Evolutionary conservation across 2,329 filamentous ascomycete genomes (phyloP), one percentile per base, ranked within the genome.

Genomic region (Lachnellula willkommii): DNA sequence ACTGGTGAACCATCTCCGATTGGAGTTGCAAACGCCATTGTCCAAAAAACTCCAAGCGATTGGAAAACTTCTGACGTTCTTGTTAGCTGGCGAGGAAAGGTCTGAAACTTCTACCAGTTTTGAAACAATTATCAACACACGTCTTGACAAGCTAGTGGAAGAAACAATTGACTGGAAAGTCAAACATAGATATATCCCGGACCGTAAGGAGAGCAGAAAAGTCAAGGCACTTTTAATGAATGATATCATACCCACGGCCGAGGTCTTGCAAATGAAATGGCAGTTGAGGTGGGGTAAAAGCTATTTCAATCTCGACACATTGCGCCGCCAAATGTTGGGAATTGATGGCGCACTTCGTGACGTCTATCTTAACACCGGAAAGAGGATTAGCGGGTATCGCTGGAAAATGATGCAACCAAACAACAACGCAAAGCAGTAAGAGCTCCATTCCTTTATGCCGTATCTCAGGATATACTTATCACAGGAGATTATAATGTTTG

Each of bases 351-450:
- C 55, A 17, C 52, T 64, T 14, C 60, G 48, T 26, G 55, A 53
- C 7, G 17, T 66, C 14, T 45, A 50, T 12, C 52, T 61, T 5
- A 45, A 48, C 20, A 24, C 24, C 5, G 50, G 24, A 11, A 45
- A 61, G 5, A 32, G 42, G 43, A 46, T 45, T 3, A 37, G 57
- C 22, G 50, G 28, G 1, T 17, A 52, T 11, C 28, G 50, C n/a
- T 65, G 64, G 62, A 24, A 28, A 4, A 53, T 63, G 3, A 53
- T 40, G 39, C 47, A 54, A 32, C 40, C 39, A 17, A 35, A 24
- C 47, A 54, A 11, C 46, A 53, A 63, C 15, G 40, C 74, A 2
- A 75, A 73, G 54, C 60, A 71, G 8, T 32, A 11, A 32, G 28
- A 32, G 28, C 4, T 32, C 28, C 28, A 32, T 32, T 32, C 28